Conservation (phyloP, 208 protist species). For the Acanthamoeba culbertsoni region DNA sequence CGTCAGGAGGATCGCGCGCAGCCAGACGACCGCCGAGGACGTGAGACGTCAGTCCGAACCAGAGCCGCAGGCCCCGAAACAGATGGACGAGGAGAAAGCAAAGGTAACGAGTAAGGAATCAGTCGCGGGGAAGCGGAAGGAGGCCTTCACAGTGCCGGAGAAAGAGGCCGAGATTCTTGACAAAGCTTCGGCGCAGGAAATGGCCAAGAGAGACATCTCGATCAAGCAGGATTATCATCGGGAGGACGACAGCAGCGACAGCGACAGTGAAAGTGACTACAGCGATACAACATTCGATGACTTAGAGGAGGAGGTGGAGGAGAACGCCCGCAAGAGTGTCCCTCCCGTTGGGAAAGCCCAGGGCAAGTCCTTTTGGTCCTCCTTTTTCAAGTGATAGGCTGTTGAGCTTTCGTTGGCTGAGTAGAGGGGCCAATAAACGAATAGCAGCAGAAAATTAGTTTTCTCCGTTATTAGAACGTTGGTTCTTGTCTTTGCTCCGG, state of each 20-base stretch:
- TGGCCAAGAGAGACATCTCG: not conserved
- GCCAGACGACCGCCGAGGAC: not conserved
- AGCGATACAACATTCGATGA: not conserved
- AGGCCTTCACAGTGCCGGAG: not conserved
- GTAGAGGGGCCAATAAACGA: no score
- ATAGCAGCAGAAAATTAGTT: no score
- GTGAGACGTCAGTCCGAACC: no score
- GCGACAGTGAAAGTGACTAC: not conserved
- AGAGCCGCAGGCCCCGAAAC: not conserved
- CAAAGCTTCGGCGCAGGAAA: no score
- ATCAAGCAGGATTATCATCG: not conserved
- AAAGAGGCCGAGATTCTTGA: not conserved
- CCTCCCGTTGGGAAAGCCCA: not conserved
- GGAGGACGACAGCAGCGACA: not conserved
- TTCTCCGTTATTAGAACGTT: no score
- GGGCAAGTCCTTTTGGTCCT: not conserved
- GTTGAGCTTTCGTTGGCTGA: no score
- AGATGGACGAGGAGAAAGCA: not conserved
- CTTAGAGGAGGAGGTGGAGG: not conserved
- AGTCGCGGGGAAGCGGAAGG: not conserved
- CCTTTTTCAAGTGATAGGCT: slow-evolving; percentile 16
- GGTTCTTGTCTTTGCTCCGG: no score
- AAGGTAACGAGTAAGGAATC: not conserved
- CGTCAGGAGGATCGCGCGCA: not conserved
- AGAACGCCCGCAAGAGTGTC: not conserved